Evolutionary conservation across 2,329 filamentous ascomycete genomes (phyloP), one percentile per base, ranked within the genome.

Genomic region (Exophiala calicioides): DNA sequence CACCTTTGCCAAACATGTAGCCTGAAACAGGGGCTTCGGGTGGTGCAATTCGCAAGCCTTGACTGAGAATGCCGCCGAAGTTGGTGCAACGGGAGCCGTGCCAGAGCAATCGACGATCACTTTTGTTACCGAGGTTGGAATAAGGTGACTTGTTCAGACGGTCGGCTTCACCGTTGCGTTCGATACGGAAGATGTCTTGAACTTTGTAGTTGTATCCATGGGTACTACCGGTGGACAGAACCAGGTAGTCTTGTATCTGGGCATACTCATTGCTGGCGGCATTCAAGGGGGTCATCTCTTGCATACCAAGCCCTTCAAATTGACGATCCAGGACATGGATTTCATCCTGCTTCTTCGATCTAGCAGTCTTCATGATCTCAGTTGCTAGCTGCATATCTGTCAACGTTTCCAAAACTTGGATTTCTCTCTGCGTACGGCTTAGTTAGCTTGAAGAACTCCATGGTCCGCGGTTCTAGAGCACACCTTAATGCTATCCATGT

Each of bases 1-100:
- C 86, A 33, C 89, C 89, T 66, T 94, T 94, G 47, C 85, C 89
- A 57, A 94, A 95, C 86, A 91, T 91, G 71, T 91, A 90, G 1
- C 88, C 88, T 3, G 76, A 79, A 0, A 82, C 82, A 0, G 88
- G 90, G 0, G 89, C 89, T 65, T 94, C 72, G 1, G 70, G 71
- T 0, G 90, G 90, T 5, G 90, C 90, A 56, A 95, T 95, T n/a
- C 88, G 85, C 5, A 95, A 78, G 55, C 90, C 90, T 66, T 95
- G 88, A 47, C 82, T 86, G 31, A 95, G 79, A 49, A 95, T 95
- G 61, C 89, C 90, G 61, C 85, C 88, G 56, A 84, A 95, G 65
- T 95, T 95, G 41, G 87, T 93, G 23, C 77, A 79, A 24, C 88
- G 82, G 12, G 86, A 90, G 12, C 90, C 89, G 63, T 95, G 90